Evolutionary conservation across 1,284 basidiomycete genomes (phyloP), one percentile per base, ranked within the genome.

Genomic region (Cryptococcus sp.): DNA sequence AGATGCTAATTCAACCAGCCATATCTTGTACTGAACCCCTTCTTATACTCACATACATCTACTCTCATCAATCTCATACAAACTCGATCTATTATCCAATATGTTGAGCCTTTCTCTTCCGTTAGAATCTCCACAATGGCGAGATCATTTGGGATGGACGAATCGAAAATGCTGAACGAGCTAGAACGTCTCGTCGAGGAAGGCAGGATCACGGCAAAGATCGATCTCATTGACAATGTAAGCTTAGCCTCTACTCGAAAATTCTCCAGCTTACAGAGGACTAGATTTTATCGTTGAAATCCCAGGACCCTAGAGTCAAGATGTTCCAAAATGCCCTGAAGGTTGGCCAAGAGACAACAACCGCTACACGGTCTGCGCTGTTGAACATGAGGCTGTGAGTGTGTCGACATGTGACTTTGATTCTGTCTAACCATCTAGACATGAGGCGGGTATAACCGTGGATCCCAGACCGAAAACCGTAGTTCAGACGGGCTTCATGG

Each of bases 191-290:
- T 75, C 31, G 64, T 72, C n/a, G 56, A 58, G 49, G 45, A 48
- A 0, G 60, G 63, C 8, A 53, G 55, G 33, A 65, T 75, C 33
- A 53, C 58, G 11, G 71, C 66, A n/a, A 64, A 60, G 49, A 63
- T 75, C 23, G 72, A 75, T 56, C 62, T 73, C 15, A 70, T 75
- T 15, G 72, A 72, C 59, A 55, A 57, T 34, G 67, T 68, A 42
- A 58, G 65, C 23, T 62, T n/a, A 4, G 23, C 44, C n/a, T 41
- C 10, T 10, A 41, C 2, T 10, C 38, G 10, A 10, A 41, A n/a
- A 10, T 41, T 41, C 38, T 41, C n/a, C 38, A 10, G 38, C 10
- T 10, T 10, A 46, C 2, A 13, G 30, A 13, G 44, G 31, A 15
- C 35, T 47, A 23, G 23, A 23, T 23, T 23, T 23, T 23, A 23